Evolutionary conservation across 257 asterid species (phyloP), one percentile per base, ranked within the genome.

Genomic region (Paulownia fortunei): DNA sequence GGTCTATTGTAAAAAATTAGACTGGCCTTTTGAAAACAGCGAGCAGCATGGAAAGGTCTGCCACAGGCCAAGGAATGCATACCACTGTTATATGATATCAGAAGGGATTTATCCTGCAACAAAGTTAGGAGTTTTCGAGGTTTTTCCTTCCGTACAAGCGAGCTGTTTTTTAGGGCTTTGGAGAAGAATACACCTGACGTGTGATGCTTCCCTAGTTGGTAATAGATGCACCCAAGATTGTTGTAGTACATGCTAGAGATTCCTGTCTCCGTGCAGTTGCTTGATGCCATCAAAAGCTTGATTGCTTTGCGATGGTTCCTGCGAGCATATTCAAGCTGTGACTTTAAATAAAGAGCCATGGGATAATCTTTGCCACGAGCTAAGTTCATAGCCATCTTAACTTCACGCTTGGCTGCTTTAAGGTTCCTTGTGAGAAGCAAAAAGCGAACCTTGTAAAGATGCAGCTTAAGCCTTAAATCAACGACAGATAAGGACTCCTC

Each of bases 321-420:
- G 32, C 95, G 96, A 58, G 97, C 91, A 79, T 92, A 92, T 83
- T 95, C 99, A 74, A 92, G 98, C 85, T 91, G 97, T 8, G 98
- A 91, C 83, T 95, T 95, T 86, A 92, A 75, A 83, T 90, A 92
- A 54, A 95, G 94, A 58, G 97, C 97, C 86, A 83, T 59, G 36
- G 91, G 82, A 77, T 92, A 82, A 77, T 95, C 98, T 79, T 89
- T 91, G 23, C 90, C 98, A 41, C 89, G 93, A n/a, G 94, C 92
- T 49, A 88, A 74, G 81, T 89, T 94, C 97, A 92, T 92, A 18
- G 94, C 97, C 93, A 92, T 80, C 91, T 92, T 94, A 58, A 90
- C 95, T 82, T 91, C 98, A 74, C 97, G 97, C 80, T 92, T 94
- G 34, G 99, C 97, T 75, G 97, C 94, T 86, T 91, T 91, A 24